Percentiles rank a stretch among this genome's conserved stretches.
Evolutionary conservation across 306 rosid genomes (phyloP).

Genomic region (Vigna unguiculata): DNA sequence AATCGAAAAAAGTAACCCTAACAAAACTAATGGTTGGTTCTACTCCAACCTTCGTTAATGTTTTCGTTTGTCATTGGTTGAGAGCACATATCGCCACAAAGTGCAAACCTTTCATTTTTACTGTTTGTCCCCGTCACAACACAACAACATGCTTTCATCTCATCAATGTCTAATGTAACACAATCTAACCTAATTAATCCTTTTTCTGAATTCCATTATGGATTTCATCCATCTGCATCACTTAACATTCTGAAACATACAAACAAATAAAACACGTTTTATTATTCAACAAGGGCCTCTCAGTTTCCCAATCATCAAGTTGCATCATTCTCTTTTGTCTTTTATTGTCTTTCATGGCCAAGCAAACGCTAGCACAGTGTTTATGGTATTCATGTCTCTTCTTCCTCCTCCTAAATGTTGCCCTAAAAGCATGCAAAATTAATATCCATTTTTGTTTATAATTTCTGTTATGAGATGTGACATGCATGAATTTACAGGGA

Average conservation of each 20-base stretch:
- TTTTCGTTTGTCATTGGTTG: constrained; percentile 44
- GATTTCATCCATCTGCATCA: neutral
- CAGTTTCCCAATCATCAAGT: constrained; percentile 10
- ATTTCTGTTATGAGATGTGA: constrained; percentile 29
- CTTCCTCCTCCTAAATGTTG: neutral
- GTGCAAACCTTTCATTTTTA: constrained; percentile 31
- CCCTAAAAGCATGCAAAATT: neutral
- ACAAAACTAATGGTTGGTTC: neutral
- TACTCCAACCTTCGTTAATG: neutral
- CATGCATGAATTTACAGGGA: constrained; percentile 48
- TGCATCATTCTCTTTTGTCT: neutral
- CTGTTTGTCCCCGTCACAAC: constrained; percentile 33
- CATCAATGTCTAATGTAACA: neutral
- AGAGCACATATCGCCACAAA: constrained; percentile 68
- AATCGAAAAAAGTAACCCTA: neutral
- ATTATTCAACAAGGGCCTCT: neutral
- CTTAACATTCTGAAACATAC: neutral
- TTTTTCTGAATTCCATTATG: neutral
- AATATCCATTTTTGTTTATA: neutral
- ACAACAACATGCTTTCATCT: neutral
- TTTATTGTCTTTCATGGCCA: constrained; percentile 51
- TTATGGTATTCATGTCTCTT: constrained; percentile 52
- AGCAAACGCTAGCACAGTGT: constrained; percentile 15
- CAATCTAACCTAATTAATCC: neutral
- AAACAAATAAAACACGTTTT: neutral